These are phyloP conservation scores for Pleurotus salmoneostramineus DNA, from an alignment of 768 basidiomycete species.

Conservation along the genomic window DNA sequence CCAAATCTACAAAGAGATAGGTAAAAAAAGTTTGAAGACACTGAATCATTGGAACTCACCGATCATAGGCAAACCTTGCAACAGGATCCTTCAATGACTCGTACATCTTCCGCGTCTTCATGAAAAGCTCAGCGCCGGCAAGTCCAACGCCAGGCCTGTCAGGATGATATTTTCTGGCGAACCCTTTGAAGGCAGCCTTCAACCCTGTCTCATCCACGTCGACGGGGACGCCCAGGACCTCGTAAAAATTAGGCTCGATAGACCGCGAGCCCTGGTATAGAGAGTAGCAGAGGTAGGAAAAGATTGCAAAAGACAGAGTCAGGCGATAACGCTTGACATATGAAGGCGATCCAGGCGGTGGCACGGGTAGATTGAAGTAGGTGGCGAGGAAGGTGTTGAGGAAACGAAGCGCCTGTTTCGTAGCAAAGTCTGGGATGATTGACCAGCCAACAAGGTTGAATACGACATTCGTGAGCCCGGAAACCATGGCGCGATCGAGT, in stretches of 20 bases:
- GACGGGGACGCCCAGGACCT: conserved; percentile 61
- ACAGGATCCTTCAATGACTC: conserved; percentile 77
- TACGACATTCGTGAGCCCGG: too few species aligned
- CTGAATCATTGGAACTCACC: conserved; percentile 33
- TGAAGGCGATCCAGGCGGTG: conserved; percentile 35
- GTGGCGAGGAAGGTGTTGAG: conserved; percentile 34
- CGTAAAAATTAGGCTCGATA: conserved; percentile 72
- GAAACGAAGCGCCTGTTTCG: conserved; percentile 44
- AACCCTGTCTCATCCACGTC: conserved; percentile 63
- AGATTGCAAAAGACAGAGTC: conserved; percentile 58
- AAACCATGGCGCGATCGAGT: too few species aligned
- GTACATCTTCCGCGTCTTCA: conserved; percentile 66
- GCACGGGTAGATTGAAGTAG: conserved; percentile 28
- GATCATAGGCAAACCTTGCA: conserved; percentile 82
- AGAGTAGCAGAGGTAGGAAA: conserved; percentile 65
- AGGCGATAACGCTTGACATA: conserved; percentile 60
- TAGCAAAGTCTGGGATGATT: conserved; percentile 59
- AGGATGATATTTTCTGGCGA: conserved; percentile 74
- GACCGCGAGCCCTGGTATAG: conserved; percentile 52
- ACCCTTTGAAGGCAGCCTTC: conserved; percentile 70
- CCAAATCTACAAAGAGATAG: conserved; percentile 57
- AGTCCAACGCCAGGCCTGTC: conserved; percentile 62
- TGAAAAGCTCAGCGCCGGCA: conserved; percentile 61
- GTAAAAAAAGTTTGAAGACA: background rate
- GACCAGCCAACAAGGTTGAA: conserved; percentile 60